Conservation (phyloP, 2,329 filamentous ascomycete genomes). For the Colletotrichum eleusines region DNA sequence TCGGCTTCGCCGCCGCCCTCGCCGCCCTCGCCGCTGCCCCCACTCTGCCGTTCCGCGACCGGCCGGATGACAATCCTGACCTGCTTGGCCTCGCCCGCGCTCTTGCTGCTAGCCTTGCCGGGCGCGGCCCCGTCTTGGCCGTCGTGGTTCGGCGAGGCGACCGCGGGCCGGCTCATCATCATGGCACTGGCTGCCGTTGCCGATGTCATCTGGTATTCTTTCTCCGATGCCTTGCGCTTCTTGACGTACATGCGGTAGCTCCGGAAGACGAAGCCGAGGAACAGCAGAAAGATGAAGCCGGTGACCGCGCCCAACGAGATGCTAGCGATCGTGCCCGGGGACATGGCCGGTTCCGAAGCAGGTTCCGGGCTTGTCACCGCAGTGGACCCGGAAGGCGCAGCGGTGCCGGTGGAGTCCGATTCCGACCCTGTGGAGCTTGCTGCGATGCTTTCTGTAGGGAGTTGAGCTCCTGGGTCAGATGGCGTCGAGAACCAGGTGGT, state of each 20-base stretch:
- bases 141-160: neutral
- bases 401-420: conserved; percentile 6
- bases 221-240: conserved; percentile 33
- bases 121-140: conserved; percentile 2
- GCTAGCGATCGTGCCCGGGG: conserved; percentile 47
- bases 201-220: conserved; percentile 42
- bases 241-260: conserved; percentile 17
- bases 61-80: conserved; percentile 51
- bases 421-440: neutral
- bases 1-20: conserved; percentile 36
- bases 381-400: conserved; percentile 20
- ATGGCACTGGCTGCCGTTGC: conserved; percentile 2
- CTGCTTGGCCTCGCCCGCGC: conserved; percentile 44
- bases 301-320: conserved; percentile 46
- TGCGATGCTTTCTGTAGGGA: neutral
- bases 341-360: conserved; percentile 37
- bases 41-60: conserved; percentile 34
- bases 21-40: neutral
- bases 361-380: conserved; percentile 8
- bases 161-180: neutral
- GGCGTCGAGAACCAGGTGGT: conserved; percentile 4
- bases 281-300: conserved; percentile 44
- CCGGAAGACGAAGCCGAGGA: conserved; percentile 43
- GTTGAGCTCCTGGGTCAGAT: neutral
- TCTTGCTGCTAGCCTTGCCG: conserved; percentile 28